Conservation (phyloP, 495 filamentous ascomycete genomes). For the Apodospora peruviana region DNA sequence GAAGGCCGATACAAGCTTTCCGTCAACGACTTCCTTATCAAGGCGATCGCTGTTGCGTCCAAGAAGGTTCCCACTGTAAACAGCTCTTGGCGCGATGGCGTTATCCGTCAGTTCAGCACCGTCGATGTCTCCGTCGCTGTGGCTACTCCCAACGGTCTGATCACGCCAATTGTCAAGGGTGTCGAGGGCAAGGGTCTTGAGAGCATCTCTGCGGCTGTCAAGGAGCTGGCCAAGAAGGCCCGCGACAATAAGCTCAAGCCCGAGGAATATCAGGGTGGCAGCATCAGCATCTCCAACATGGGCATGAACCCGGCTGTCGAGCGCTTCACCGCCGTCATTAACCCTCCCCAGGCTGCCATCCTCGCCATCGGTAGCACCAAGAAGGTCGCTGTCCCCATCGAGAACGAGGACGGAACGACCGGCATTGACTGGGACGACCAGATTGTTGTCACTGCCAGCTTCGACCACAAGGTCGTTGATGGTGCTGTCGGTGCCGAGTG, state of each 20-base stretch:
- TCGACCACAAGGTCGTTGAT: conserved; percentile 89
- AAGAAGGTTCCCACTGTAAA: conserved; percentile 94
- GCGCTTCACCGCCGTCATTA: conserved; percentile 98
- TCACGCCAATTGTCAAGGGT: conserved; percentile 93
- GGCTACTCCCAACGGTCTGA: conserved; percentile 86
- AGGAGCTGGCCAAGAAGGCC: conserved; percentile 93
- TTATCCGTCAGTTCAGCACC: conserved; percentile 86
- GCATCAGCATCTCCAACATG: conserved; percentile 99
- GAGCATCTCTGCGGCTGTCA: conserved; percentile 80
- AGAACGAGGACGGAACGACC: conserved; percentile 73
- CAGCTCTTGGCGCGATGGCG: conserved; percentile 84
- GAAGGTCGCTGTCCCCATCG: conserved; percentile 87
- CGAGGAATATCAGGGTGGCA: conserved; percentile 98
- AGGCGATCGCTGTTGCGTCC: conserved; percentile 82
- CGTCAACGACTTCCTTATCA: conserved; percentile 98
- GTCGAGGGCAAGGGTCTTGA: conserved; percentile 79
- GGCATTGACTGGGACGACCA: conserved; percentile 91
- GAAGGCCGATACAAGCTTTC: conserved; percentile 97
- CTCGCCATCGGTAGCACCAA: conserved; percentile 89
- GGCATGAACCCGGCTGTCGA: conserved; percentile 97
- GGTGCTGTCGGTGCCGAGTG: conserved; percentile 96
- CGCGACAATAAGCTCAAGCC: conserved; percentile 98
- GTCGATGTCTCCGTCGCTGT: conserved; percentile 94
- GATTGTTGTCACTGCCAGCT: conserved; percentile 88
- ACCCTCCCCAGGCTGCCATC: conserved; percentile 95